Evolutionary conservation across 2,329 filamentous ascomycete genomes (phyloP), one percentile per base, ranked within the genome.

Genomic region (Fusarium sp.): DNA sequence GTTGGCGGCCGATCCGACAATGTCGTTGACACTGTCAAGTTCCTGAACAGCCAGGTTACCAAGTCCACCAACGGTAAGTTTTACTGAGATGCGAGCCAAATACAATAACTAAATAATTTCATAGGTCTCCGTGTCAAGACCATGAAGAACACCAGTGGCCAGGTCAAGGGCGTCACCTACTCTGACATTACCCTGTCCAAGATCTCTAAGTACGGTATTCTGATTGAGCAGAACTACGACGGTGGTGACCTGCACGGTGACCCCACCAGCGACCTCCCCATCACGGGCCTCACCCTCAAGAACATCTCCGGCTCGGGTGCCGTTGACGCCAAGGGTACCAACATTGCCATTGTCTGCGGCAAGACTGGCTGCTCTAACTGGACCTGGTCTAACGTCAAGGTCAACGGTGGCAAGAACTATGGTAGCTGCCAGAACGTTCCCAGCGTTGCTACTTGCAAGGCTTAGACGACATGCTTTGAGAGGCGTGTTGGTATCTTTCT

Each of bases 341-440:
- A 87, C 62, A 79, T 89, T 70, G 88, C 88, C 70, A 87, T 90
- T 68, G 84, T 89, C 10, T 91, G 89, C 66, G 89, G 85, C 13
- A 80, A 80, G 59, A 70, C 66, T 2, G 77, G 77, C 2, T 88
- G 86, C 27, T 82, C 82, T 27, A 80, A 84, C 78, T 91, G 88
- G 87, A 86, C 83, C 14, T 90, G 87, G 86, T 82, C 77, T n/a
- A 84, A 81, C 54, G 84, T 88, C 56, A 76, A 72, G 31, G 82
- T 90, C 50, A 87, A 86, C 22, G 89, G 89, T 47, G 89, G 89
- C 52, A 84, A 86, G 76, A 84, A 71, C 62, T 80, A 79, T 20
- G 66, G 64, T 22, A 76, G 72, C 62, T 81, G 80, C 78, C 47
- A 76, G 69, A 78, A 77, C 34, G 73, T 81, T n/a, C 80, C 80